These are phyloP conservation scores for Piromyces sp. DNA, from an alignment of 192 early-diverging fungal genomes.

Conservation along the genomic window DNA sequence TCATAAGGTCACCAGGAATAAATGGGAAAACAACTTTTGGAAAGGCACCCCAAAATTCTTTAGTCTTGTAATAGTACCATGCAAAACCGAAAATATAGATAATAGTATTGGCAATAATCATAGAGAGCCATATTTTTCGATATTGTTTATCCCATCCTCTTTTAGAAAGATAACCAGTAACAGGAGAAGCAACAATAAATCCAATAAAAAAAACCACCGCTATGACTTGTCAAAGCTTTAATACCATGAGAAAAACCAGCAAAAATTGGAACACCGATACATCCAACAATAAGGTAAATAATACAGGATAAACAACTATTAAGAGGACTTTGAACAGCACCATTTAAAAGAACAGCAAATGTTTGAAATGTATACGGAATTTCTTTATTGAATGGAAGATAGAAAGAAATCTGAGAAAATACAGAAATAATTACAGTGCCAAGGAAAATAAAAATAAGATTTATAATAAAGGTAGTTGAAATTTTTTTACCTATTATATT, in stretches of 20 bases:
- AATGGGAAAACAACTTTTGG: background rate
- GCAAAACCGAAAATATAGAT: background rate
- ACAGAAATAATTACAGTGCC: background rate
- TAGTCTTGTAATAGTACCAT: background rate
- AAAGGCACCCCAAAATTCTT: background rate
- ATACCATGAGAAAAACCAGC: background rate
- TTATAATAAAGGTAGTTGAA: background rate
- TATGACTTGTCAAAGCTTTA: background rate
- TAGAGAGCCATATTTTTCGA: background rate
- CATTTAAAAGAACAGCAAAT: background rate
- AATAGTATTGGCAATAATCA: background rate
- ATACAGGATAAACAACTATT: background rate
- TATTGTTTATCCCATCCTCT: background rate
- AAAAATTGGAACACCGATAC: background rate
- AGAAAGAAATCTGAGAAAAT: background rate
- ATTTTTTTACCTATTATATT: background rate
- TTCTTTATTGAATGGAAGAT: background rate
- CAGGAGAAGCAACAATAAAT: background rate
- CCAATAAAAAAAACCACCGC: background rate
- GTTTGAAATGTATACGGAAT: background rate
- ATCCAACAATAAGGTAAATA: background rate
- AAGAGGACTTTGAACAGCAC: background rate
- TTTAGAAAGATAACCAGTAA: background rate
- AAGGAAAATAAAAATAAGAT: background rate
- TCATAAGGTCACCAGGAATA: background rate